Base-by-base conservation (phyloP, 1,284 basidiomycete species). In the Stereum hirsutum region DNA sequence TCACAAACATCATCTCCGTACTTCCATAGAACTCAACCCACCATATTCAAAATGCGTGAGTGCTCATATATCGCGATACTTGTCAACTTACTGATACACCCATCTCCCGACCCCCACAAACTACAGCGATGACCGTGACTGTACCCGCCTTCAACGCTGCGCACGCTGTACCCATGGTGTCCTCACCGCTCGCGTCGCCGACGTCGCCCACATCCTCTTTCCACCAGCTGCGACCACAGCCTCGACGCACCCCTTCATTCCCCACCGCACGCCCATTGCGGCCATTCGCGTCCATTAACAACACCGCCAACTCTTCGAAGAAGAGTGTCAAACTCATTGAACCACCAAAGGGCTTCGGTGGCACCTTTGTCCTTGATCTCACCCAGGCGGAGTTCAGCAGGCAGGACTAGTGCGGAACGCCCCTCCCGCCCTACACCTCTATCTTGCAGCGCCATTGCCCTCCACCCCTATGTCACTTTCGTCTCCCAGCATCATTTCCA, bases 301-400 rank as follows among this genome's bases (percentile, higher is more conserved):
- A 65, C 51, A 43, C 46, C 41, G 32, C 46, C 36, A 50, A 66
- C 25, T 52, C 66, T 42, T 42, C 15, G 33, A 56, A 55, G 42
- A 72, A 72, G 46, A 60, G 70, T 2, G 67, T 78, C 21, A 89
- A 89, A 57, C 68, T 87, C 56, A 87, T 89, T 46, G 72, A 86
- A 56, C 81, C 83, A 7, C 82, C 86, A 24, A 70, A 77, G 52
- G 77, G 81, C 58, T 77, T 78, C 60, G 63, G 67, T 43, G 74
- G 70, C 42, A 77, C 75, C 41, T 88, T 88, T 52, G 68, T 82
- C 47, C 73, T 89, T 41, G 74, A 88, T 60, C 70, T 89, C 47
- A 87, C 85, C 1, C 86, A 87, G 56, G 83, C 76, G 10, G 86
- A 89, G 58, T 72, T 89, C 57, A 75, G 83, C 58, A 68, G 84